Percentiles rank a stretch among this genome's conserved stretches.
Evolutionary conservation across 768 basidiomycete species (phyloP).

Genomic region (Rhodocollybia butyracea): DNA sequence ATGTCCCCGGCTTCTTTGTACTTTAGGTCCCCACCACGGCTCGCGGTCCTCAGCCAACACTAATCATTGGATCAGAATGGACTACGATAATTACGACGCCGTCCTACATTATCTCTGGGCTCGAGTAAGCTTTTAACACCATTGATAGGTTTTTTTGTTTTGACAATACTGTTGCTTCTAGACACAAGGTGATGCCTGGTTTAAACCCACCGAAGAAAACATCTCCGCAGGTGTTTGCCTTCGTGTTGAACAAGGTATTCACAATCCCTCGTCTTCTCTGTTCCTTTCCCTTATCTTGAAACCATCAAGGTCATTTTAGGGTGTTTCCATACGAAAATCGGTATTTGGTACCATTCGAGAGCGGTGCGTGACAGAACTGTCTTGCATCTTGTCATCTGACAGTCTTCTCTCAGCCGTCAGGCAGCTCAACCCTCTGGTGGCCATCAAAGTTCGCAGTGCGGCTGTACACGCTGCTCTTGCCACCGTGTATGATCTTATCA

Average conservation of each 20-base stretch:
- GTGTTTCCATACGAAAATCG: conserved; percentile 85
- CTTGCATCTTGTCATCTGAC: not conserved
- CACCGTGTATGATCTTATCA: conserved; percentile 49
- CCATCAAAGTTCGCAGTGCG: conserved; percentile 76
- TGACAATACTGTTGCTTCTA: conserved; percentile 18
- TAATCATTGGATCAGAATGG: conserved; percentile 40
- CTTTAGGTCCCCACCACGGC: conserved; percentile 9
- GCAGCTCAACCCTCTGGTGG: conserved; percentile 77
- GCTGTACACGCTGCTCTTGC: conserved; percentile 77
- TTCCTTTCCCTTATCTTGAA: not conserved
- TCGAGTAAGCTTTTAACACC: conserved; percentile 41
- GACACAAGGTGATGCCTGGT: conserved; percentile 85
- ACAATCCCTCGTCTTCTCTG: not conserved
- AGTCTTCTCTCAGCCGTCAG: conserved; percentile 47
- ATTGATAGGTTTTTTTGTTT: conserved; percentile 4
- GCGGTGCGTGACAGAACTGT: conserved; percentile 14
- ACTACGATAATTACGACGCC: conserved; percentile 81
- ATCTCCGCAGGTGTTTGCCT: conserved; percentile 77
- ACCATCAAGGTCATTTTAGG: conserved; percentile 45
- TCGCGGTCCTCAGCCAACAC: conserved; percentile 5
- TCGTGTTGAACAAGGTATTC: conserved; percentile 52
- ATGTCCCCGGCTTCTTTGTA: conserved; percentile 2
- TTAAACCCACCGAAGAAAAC: conserved; percentile 82
- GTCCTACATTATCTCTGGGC: conserved; percentile 78
- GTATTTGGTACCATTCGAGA: conserved; percentile 80